Conservation (phyloP, 257 asterid genomes). For the Nicotiana attenuata region DNA sequence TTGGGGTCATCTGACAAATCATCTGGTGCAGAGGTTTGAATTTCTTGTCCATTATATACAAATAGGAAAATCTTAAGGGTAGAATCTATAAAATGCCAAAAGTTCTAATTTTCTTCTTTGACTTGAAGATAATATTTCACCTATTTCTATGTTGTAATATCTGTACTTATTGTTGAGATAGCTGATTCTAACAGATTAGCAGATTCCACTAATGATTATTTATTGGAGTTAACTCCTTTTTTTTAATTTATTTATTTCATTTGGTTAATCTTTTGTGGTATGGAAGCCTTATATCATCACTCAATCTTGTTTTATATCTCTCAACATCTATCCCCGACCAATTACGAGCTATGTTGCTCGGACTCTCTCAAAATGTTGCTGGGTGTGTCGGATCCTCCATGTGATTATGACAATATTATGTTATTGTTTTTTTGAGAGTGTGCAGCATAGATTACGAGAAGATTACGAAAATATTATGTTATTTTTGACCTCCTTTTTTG, state of each 20-base stretch:
- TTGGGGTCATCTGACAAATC: conserved; percentile 62
- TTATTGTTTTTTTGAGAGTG: no score
- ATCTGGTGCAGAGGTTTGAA: conserved; percentile 51
- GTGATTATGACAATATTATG: no score
- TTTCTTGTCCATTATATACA: conserved; percentile 13
- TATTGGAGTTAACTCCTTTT: neutral
- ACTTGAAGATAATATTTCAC: neutral
- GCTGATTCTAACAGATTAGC: neutral
- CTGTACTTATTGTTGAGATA: neutral
- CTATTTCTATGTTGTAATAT: neutral
- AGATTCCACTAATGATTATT: neutral
- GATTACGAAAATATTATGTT: no score
- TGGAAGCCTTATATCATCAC: neutral
- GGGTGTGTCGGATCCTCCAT: no score
- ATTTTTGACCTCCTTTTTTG: no score
- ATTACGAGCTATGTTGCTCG: neutral
- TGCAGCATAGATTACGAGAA: no score
- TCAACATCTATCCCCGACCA: neutral
- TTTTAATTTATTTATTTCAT: neutral
- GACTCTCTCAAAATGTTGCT: no score
- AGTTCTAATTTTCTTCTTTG: neutral
- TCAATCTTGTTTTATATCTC: neutral
- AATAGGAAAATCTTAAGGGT: neutral
- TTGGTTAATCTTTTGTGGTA: neutral
- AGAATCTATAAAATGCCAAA: neutral